These are phyloP conservation scores for Gracilaria domingensis DNA, from an alignment of 23 red algal species.

Conservation along the genomic window DNA sequence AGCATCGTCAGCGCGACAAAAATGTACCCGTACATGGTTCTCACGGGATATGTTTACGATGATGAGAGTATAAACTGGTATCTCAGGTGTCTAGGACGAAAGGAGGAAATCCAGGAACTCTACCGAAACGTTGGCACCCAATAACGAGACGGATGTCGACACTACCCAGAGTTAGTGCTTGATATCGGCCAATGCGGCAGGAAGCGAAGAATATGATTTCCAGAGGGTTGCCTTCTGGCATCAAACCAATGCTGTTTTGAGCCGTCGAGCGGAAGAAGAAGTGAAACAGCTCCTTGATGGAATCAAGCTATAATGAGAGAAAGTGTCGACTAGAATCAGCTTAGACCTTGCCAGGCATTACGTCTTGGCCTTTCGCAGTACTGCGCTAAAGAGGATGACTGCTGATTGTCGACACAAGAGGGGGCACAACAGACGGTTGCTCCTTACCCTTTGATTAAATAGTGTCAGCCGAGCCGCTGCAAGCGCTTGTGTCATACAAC, in stretches of 20 bases:
- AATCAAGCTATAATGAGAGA: background rate
- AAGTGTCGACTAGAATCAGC: background rate
- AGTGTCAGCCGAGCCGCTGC: slow-evolving; percentile 21
- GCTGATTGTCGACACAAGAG: no score
- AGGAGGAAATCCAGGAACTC: background rate
- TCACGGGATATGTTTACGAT: background rate
- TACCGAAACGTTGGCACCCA: background rate
- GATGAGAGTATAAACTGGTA: background rate
- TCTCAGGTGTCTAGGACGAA: background rate
- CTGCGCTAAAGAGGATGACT: no score
- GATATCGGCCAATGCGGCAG: background rate
- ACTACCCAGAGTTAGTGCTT: background rate
- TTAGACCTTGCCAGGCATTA: background rate
- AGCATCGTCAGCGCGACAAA: slow-evolving; percentile 41
- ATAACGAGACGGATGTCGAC: background rate
- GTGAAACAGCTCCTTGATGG: background rate
- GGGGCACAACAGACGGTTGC: background rate
- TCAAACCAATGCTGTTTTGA: background rate
- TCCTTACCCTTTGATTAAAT: no score
- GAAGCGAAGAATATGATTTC: background rate
- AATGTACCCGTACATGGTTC: slow-evolving; percentile 72
- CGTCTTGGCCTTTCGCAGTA: slow-evolving; percentile 2
- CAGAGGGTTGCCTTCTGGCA: background rate
- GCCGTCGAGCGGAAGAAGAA: background rate
- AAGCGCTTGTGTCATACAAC: no score